Evolutionary conservation across 2,329 filamentous ascomycete genomes (phyloP).

Genomic region (Cordyceps militaris): DNA sequence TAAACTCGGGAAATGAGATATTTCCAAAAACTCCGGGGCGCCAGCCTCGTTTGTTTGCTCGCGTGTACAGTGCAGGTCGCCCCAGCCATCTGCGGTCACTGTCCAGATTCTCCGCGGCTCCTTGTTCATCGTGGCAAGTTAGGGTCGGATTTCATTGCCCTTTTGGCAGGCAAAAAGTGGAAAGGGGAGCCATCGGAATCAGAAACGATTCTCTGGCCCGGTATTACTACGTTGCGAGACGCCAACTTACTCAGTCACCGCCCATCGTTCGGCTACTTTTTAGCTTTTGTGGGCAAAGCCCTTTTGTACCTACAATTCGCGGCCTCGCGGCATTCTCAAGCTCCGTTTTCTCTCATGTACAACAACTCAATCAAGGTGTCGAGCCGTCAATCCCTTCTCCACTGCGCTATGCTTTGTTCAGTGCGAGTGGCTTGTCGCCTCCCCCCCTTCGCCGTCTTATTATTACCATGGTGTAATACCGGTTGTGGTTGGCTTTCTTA

Average conservation of each 20-base stretch:
- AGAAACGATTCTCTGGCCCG: not conserved
- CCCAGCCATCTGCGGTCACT: not conserved
- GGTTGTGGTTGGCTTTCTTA: not conserved
- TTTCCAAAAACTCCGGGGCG: not conserved
- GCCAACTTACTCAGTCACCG: constrained; percentile 1
- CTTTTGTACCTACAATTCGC: not conserved
- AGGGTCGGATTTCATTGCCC: not conserved
- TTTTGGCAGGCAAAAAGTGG: constrained; percentile 5
- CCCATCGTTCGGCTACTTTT: too few relatives aligned
- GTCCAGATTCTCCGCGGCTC: not conserved
- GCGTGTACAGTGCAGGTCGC: too few relatives aligned
- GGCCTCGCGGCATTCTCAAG: not conserved
- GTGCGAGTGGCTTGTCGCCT: not conserved
- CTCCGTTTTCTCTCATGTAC: not conserved
- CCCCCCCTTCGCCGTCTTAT: not conserved
- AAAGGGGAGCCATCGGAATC: not conserved
- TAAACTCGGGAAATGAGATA: not conserved
- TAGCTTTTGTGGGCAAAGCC: not conserved
- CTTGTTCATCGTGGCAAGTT: not conserved
- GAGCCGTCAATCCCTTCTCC: not conserved
- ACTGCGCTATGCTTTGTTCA: constrained; percentile 8
- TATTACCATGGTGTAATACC: not conserved
- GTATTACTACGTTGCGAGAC: not conserved
- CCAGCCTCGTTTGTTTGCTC: not conserved
- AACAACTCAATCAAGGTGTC: not conserved